Percentiles rank a stretch among this genome's conserved stretches.
These are phyloP conservation scores for Cutaneotrichosporon arboriforme DNA, from an alignment of 1,284 basidiomycete genomes.

Conservation along the genomic window DNA sequence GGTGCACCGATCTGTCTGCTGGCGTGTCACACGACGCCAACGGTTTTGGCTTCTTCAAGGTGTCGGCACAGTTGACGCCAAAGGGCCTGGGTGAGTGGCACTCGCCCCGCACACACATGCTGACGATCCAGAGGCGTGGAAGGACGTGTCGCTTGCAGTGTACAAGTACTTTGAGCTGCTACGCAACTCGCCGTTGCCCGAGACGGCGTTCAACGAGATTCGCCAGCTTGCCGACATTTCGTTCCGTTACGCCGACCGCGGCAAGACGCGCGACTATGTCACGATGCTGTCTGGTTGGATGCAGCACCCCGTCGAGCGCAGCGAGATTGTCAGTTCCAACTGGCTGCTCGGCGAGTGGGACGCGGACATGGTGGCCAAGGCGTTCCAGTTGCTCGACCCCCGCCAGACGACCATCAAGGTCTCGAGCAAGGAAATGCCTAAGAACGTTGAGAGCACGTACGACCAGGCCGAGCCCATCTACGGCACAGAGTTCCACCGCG, in stretches of 20 bases:
- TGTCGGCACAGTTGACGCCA: conserved; percentile 73
- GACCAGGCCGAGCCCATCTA: conserved; percentile 73
- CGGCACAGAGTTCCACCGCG: conserved; percentile 71
- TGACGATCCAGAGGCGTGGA: conserved; percentile 61
- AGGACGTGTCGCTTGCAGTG: conserved; percentile 63
- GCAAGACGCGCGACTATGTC: conserved; percentile 70
- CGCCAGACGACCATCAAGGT: conserved; percentile 50
- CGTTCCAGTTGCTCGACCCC: conserved; percentile 63
- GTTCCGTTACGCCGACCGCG: conserved; percentile 88
- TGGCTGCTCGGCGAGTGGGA: conserved; percentile 75
- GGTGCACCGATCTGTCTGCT: conserved; percentile 74
- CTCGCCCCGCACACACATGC: neutral
- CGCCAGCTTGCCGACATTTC: conserved; percentile 66
- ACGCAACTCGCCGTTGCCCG: conserved; percentile 59
- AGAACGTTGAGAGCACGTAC: conserved; percentile 58
- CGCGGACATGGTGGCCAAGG: conserved; percentile 55
- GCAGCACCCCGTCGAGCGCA: conserved; percentile 62
- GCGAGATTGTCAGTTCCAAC: conserved; percentile 69
- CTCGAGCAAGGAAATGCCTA: conserved; percentile 55
- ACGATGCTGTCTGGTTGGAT: conserved; percentile 71
- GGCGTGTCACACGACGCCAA: conserved; percentile 63
- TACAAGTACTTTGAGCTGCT: conserved; percentile 89
- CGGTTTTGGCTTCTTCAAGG: conserved; percentile 85
- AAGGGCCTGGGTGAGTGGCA: conserved; percentile 71
- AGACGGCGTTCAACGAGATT: conserved; percentile 75